A percentile compares a stretch with the other conserved stretches of the same genome.
These are phyloP conservation scores for Chimonanthus salicifolius DNA, from an alignment of 164 flowering plant genomes.

Conservation along the genomic window DNA sequence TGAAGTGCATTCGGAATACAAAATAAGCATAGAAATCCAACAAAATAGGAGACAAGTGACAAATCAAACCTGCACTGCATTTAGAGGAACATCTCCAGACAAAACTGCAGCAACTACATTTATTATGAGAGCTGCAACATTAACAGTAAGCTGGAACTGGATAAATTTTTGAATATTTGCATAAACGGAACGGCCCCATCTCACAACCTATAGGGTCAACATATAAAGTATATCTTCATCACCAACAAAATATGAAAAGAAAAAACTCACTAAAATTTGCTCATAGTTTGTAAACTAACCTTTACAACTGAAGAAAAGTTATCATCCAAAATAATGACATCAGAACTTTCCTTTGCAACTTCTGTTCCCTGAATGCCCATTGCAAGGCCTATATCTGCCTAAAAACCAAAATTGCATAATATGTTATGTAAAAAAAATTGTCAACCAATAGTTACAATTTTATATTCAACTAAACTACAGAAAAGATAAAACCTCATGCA, in stretches of 20 bases:
- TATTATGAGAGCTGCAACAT: constrained; percentile 87
- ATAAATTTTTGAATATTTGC: constrained; percentile 96
- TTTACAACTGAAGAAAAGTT: constrained; percentile 92
- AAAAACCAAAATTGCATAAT: constrained; percentile 10
- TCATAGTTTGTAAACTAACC: constrained; percentile 33
- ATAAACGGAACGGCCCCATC: constrained; percentile 98
- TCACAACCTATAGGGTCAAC: constrained; percentile 58
- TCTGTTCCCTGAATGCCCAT: constrained; percentile 98
- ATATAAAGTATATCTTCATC: not conserved
- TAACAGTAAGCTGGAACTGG: constrained; percentile 95
- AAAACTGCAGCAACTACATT: constrained; percentile 89
- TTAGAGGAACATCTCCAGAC: constrained; percentile 80
- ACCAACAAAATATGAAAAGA: not conserved
- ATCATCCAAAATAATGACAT: constrained; percentile 92
- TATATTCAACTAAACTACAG: not conserved
- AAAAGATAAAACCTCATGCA: constrained; percentile 68
- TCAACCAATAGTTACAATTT: not conserved
- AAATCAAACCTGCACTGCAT: constrained; percentile 78
- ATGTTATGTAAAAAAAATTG: not conserved
- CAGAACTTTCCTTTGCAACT: constrained; percentile 98
- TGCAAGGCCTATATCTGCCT: constrained; percentile 98
- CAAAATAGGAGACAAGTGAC: not conserved
- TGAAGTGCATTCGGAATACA: not conserved
- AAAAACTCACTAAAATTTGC: not conserved
- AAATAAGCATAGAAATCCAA: not conserved